A percentile compares a stretch with the other conserved stretches of the same genome.
phyloP scores from a whole-genome alignment of 2,329 filamentous ascomycete genomes.

The Penicillium sp. region DNA sequence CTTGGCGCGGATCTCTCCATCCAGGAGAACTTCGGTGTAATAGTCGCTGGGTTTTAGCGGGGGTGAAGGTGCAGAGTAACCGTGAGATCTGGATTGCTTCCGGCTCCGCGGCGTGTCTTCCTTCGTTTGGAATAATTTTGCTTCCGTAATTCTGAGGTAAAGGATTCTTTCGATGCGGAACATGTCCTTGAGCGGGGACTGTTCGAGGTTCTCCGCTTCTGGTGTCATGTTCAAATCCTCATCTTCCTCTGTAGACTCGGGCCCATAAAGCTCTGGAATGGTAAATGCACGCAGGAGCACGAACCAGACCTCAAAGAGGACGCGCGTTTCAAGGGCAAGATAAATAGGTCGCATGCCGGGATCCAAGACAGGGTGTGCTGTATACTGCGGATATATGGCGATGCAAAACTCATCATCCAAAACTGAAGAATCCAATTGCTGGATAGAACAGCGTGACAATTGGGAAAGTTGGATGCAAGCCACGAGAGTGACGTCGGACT shows the following conservation, averaged over 20 bases:
- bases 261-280: slow-evolving; percentile 83
- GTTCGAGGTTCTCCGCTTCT: slow-evolving; percentile 25
- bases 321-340: slow-evolving; percentile 77
- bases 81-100: slow-evolving; percentile 34
- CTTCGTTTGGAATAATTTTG: slow-evolving; percentile 50
- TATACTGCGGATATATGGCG: slow-evolving; percentile 92
- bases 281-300: slow-evolving; percentile 88
- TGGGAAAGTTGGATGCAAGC: slow-evolving; percentile 84
- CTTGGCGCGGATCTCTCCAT: slow-evolving; percentile 49
- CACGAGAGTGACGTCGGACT: slow-evolving; percentile 76
- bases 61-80: slow-evolving; percentile 23
- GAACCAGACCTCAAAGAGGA: slow-evolving; percentile 97
- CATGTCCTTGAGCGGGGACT: slow-evolving; percentile 54
- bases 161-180: slow-evolving; percentile 65
- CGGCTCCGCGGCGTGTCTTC: slow-evolving; percentile 33
- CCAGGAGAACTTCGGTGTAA: slow-evolving; percentile 49
- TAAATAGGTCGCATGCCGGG: slow-evolving; percentile 85
- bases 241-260: slow-evolving; percentile 49
- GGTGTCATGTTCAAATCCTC: slow-evolving; percentile 46
- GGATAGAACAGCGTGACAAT: slow-evolving; percentile 83
- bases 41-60: slow-evolving; percentile 40
- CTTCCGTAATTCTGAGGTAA: slow-evolving; percentile 60
- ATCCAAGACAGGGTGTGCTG: slow-evolving; percentile 68
- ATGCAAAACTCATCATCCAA: slow-evolving; percentile 92
- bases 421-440: slow-evolving; percentile 85